phyloP scores from a whole-genome alignment of 768 basidiomycete species.

The Brasilioporus rufonigricans region DNA sequence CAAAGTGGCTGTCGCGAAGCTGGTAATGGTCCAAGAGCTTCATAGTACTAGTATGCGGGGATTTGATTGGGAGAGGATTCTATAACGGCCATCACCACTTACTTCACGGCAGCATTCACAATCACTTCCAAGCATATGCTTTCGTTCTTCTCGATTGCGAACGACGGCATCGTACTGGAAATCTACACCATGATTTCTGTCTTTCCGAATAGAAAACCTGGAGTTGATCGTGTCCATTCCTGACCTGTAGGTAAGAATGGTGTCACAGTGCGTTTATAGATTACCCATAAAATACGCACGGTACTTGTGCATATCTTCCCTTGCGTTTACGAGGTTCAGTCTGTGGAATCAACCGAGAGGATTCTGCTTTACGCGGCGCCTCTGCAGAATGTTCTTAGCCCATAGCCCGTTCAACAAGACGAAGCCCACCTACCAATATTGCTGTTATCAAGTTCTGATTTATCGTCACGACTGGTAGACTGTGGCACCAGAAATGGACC shows the following conservation, averaged over 20 bases:
- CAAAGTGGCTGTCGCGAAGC: conserved; percentile 69
- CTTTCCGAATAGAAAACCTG: conserved; percentile 62
- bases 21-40: conserved; percentile 71
- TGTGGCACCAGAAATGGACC: conserved; percentile 8
- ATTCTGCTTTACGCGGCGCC: conserved; percentile 8
- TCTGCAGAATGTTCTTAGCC: conserved; percentile 10
- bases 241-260: conserved; percentile 14
- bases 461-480: neutral
- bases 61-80: neutral
- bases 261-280: neutral
- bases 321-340: conserved; percentile 46
- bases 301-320: conserved; percentile 53
- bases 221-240: conserved; percentile 54
- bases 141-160: conserved; percentile 59
- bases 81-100: conserved; percentile 19
- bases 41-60: conserved; percentile 61
- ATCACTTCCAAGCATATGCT: conserved; percentile 67
- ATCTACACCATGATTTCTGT: conserved; percentile 59
- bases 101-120: conserved; percentile 84
- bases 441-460: neutral
- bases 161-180: conserved; percentile 80
- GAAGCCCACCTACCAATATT: conserved; percentile 12
- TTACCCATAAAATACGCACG: conserved; percentile 26
- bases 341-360: conserved; percentile 4
- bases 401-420: neutral